These are phyloP conservation scores for Wickerhamiella galacta DNA, from an alignment of 805 yeast species.

Conservation along the genomic window DNA sequence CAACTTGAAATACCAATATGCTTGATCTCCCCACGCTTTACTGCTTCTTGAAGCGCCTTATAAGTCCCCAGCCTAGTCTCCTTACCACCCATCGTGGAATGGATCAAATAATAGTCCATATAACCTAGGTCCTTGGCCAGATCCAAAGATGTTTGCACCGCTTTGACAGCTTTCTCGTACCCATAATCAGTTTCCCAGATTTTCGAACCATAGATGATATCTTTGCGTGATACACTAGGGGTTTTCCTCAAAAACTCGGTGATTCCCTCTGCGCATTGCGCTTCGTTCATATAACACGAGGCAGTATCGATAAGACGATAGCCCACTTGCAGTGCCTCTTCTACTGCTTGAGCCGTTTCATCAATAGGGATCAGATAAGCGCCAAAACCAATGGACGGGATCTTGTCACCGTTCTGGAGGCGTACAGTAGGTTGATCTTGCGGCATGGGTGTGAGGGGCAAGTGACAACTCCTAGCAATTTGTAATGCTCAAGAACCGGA, in stretches of 20 bases:
- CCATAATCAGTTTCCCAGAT: constrained; percentile 42
- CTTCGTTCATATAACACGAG: constrained; percentile 46
- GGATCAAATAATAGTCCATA: constrained; percentile 56
- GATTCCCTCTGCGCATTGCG: constrained; percentile 44
- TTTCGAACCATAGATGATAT: constrained; percentile 43
- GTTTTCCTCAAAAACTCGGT: constrained; percentile 35
- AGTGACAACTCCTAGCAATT: no score
- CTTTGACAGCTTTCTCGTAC: constrained; percentile 30
- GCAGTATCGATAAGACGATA: constrained; percentile 68
- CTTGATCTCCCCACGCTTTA: constrained; percentile 32
- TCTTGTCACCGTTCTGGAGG: constrained; percentile 3
- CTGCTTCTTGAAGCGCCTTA: constrained; percentile 40
- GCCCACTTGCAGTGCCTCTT: constrained; percentile 42
- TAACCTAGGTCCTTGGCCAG: constrained; percentile 41
- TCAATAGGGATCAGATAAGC: constrained; percentile 13
- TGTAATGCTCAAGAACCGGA: no score
- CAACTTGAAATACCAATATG: constrained; percentile 51
- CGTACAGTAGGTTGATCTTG: no score
- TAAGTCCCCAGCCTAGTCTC: constrained; percentile 31
- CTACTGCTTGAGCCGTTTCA: constrained; percentile 25
- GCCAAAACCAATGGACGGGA: constrained; percentile 19
- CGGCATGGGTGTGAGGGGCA: no score
- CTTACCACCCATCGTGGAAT: constrained; percentile 26
- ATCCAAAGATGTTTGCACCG: constrained; percentile 38
- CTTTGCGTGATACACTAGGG: constrained; percentile 34